A percentile compares a stretch with the other conserved stretches of the same genome.
Conservation (phyloP, 371 early-diverging fungal species). For the Batrachochytrium dendrobatidis region DNA sequence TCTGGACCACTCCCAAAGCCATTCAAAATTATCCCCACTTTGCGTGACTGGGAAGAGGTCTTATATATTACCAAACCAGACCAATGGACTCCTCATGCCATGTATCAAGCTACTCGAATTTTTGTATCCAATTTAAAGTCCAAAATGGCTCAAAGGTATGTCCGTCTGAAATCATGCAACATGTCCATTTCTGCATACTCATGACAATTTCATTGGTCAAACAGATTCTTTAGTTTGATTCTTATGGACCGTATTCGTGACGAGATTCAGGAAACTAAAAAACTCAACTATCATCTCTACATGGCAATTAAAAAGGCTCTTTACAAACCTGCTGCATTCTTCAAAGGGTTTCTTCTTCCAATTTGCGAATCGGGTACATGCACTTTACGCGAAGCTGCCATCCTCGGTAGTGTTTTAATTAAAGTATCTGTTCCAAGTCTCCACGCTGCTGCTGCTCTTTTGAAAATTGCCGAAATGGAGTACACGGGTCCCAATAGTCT, state of each 20-base stretch:
- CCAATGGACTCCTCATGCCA: constrained; percentile 93
- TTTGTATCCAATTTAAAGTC: constrained; percentile 92
- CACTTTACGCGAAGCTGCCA: constrained; percentile 95
- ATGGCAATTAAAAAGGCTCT: constrained; percentile 92
- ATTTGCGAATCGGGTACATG: constrained; percentile 91
- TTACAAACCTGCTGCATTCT: constrained; percentile 95
- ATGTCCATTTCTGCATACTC: background rate
- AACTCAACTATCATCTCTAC: constrained; percentile 92
- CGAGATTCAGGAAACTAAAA: constrained; percentile 91
- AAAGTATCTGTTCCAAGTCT: constrained; percentile 91
- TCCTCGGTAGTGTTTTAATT: constrained; percentile 83
- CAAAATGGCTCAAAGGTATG: constrained; percentile 77
- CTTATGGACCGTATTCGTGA: constrained; percentile 86
- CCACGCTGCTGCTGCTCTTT: constrained; percentile 89
- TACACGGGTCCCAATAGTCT: constrained; percentile 89
- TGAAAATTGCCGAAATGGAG: constrained; percentile 93
- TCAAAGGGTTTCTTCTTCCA: constrained; percentile 94
- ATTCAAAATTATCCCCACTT: constrained; percentile 95
- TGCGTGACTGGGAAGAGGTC: constrained; percentile 95
- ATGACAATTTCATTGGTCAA: background rate
- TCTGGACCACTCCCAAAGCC: constrained; percentile 95
- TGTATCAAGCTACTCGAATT: constrained; percentile 91
- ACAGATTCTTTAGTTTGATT: constrained; percentile 70
- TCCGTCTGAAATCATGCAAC: constrained; percentile 1
- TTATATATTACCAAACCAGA: constrained; percentile 85